phyloP scores from a whole-genome alignment of 148 eudicot genomes.

The Silene latifolia region DNA sequence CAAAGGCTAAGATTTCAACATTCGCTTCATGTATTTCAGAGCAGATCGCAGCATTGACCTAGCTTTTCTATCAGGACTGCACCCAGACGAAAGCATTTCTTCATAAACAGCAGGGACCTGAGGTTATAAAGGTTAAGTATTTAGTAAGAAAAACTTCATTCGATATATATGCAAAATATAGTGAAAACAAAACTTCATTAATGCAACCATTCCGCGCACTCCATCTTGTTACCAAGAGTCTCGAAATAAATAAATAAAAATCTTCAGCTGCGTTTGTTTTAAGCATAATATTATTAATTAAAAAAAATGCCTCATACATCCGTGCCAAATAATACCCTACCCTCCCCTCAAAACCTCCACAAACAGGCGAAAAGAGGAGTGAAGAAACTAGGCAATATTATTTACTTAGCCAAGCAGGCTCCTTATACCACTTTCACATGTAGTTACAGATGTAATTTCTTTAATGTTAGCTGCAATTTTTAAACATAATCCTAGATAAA shows the following conservation, averaged over 20 bases:
- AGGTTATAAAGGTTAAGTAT: constrained; percentile 7
- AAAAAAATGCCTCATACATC: too few species aligned
- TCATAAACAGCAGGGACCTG: constrained; percentile 95
- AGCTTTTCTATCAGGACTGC: constrained; percentile 85
- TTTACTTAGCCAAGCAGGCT: too few species aligned
- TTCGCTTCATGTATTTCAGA: constrained; percentile 77
- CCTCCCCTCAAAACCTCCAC: too few species aligned
- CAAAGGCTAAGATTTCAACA: constrained; percentile 38
- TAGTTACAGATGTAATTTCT: too few species aligned
- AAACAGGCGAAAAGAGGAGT: too few species aligned
- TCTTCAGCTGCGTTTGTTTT: not conserved
- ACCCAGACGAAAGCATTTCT: constrained; percentile 86
- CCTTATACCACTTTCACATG: too few species aligned
- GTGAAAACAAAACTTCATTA: not conserved
- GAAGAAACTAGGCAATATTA: too few species aligned
- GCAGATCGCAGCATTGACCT: constrained; percentile 92
- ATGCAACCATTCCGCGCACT: not conserved
- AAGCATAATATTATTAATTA: not conserved
- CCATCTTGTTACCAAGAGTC: not conserved
- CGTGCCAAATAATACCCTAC: too few species aligned
- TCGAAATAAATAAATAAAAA: not conserved
- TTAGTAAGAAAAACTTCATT: not conserved
- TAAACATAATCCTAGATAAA: not conserved
- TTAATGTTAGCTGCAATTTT: not conserved
- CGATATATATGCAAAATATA: not conserved